phyloP scores from a whole-genome alignment of 2,329 filamentous ascomycete species.

The Cladosporium velox region DNA sequence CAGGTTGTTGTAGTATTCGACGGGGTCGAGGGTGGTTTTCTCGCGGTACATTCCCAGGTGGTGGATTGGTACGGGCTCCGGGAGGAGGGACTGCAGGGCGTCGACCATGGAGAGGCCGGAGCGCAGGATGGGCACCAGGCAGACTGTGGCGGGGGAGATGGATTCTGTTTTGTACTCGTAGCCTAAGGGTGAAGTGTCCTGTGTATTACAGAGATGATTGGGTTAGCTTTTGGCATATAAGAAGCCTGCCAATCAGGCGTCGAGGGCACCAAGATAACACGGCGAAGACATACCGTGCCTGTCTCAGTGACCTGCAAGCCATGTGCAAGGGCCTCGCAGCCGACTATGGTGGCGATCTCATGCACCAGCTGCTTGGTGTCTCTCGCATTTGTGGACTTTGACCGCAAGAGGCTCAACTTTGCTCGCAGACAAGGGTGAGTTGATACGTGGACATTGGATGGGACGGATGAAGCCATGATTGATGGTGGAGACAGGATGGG shows the following conservation, averaged over 20 bases:
- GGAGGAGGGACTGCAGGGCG: slow-evolving; percentile 80
- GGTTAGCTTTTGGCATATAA: background rate
- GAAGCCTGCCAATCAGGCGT: background rate
- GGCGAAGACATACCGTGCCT: slow-evolving; percentile 59
- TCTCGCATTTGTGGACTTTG: slow-evolving; percentile 65
- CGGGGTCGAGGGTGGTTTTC: slow-evolving; percentile 79
- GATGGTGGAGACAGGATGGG: slow-evolving; percentile 29
- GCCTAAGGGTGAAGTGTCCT: slow-evolving; percentile 79
- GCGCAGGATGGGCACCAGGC: slow-evolving; percentile 87
- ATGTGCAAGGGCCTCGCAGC: slow-evolving; percentile 73
- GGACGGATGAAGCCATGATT: slow-evolving; percentile 38
- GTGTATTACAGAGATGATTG: background rate
- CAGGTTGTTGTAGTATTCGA: slow-evolving; percentile 98
- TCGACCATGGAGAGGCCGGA: slow-evolving; percentile 91
- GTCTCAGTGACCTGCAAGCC: slow-evolving; percentile 60
- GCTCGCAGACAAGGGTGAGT: slow-evolving; percentile 80
- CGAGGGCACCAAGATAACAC: slow-evolving; percentile 23
- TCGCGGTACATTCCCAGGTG: slow-evolving; percentile 95
- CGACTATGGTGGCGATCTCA: slow-evolving; percentile 81
- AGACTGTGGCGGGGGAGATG: slow-evolving; percentile 67
- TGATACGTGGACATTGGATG: slow-evolving; percentile 70
- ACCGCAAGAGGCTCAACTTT: slow-evolving; percentile 88
- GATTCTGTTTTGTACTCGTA: slow-evolving; percentile 69
- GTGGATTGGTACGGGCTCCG: slow-evolving; percentile 77
- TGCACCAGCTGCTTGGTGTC: slow-evolving; percentile 82